A percentile compares a stretch with the other conserved stretches of the same genome.
These are phyloP conservation scores for Mytilinidion resinicola DNA, from an alignment of 495 filamentous ascomycete genomes.

Conservation along the genomic window DNA sequence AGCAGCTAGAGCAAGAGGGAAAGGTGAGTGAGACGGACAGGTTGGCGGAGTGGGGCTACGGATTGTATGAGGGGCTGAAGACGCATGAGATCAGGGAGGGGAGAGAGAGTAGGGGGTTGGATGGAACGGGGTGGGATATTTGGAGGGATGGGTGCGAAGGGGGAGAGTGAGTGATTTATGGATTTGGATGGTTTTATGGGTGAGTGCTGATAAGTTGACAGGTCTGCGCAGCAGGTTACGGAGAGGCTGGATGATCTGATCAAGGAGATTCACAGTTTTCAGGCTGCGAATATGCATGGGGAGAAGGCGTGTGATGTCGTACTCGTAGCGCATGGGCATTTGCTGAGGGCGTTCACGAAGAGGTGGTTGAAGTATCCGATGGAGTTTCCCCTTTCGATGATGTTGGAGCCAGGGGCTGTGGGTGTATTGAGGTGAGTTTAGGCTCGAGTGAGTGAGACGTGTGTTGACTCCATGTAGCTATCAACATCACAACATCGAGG, in stretches of 20 bases:
- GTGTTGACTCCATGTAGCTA: conserved; percentile 42
- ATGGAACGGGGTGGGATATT: conserved; percentile 64
- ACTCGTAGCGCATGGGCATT: conserved; percentile 76
- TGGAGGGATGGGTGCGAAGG: conserved; percentile 77
- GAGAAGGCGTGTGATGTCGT: conserved; percentile 53
- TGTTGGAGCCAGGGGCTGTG: conserved; percentile 78
- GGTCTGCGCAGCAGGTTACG: conserved; percentile 61
- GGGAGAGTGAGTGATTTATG: conserved; percentile 44
- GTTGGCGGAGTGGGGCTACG: conserved; percentile 33
- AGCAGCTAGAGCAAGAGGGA: conserved; percentile 2
- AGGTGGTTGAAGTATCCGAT: conserved; percentile 71
- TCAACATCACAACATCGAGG: conserved; percentile 60
- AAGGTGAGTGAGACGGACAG: conserved; percentile 13
- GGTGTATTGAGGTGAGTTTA: conserved; percentile 62
- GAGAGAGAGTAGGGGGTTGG: conserved; percentile 37
- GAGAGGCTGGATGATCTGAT: conserved; percentile 68
- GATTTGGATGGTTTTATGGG: background rate
- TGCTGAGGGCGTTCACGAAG: conserved; percentile 83
- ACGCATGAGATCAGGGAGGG: conserved; percentile 23
- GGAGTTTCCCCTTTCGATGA: conserved; percentile 57
- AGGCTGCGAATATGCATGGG: conserved; percentile 46
- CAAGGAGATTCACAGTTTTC: conserved; percentile 57
- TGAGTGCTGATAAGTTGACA: conserved; percentile 28
- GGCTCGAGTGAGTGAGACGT: background rate
- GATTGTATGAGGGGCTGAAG: conserved; percentile 29